Conservation (phyloP, 2,329 filamentous ascomycete species). For the Trichoderma simmonsii region DNA sequence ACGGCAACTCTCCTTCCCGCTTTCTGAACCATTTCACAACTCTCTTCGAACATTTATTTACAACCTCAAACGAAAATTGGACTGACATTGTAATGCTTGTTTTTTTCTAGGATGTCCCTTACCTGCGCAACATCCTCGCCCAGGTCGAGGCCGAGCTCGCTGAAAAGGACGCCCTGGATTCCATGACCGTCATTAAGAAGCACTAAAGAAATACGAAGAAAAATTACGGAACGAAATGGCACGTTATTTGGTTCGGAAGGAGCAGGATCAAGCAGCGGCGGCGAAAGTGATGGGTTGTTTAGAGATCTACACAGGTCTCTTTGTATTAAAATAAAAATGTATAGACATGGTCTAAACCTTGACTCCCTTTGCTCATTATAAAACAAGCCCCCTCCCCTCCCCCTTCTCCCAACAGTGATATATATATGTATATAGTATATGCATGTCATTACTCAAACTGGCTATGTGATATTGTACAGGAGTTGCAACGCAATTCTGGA, state of each 20-base stretch:
- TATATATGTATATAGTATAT: background rate
- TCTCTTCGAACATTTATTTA: no score
- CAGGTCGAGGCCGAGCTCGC: constrained; percentile 48
- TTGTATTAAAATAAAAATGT: constrained; percentile 33
- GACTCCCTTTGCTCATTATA: constrained; percentile 26
- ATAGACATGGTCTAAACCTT: constrained; percentile 33
- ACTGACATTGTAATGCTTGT: background rate
- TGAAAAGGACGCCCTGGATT: constrained; percentile 53
- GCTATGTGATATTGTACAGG: constrained; percentile 19
- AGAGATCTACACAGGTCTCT: constrained; percentile 21
- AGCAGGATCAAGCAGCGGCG: constrained; percentile 9
- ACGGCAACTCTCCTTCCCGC: constrained; percentile 21
- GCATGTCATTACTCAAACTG: constrained; percentile 17
- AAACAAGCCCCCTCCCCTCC: background rate
- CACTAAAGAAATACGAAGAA: constrained; percentile 34
- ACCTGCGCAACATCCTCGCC: constrained; percentile 52
- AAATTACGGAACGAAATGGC: constrained; percentile 2
- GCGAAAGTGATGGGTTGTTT: background rate
- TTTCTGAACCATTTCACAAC: no score
- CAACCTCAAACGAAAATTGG: background rate
- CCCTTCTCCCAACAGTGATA: background rate
- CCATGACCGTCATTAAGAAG: constrained; percentile 49
- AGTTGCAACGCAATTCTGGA: constrained; percentile 6
- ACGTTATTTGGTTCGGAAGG: background rate
- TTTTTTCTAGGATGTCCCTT: constrained; percentile 47